phyloP scores from a whole-genome alignment of 306 rosid species.

The Sechiopsis laciniata region DNA sequence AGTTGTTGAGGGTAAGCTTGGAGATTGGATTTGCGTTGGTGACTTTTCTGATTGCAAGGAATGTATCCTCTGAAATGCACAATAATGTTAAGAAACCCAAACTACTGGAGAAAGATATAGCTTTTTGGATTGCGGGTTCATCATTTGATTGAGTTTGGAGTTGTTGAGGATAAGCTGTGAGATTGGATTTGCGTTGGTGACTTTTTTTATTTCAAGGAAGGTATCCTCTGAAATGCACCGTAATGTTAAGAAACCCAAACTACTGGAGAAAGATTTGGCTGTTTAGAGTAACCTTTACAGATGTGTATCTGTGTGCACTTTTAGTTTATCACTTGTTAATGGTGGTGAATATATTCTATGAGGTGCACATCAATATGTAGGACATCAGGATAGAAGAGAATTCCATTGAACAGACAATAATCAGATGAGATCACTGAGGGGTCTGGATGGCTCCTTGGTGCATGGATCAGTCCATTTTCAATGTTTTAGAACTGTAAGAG shows the following conservation, averaged over 20 bases:
- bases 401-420: not conserved
- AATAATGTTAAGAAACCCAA: no score
- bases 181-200: no score
- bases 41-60: no score
- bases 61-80: no score
- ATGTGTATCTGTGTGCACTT: not conserved
- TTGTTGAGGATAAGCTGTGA: no score
- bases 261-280: not conserved
- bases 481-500: not conserved
- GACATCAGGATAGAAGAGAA: no score
- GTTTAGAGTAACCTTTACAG: not conserved
- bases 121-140: no score
- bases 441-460: conserved; percentile 5
- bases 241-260: not conserved
- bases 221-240: not conserved
- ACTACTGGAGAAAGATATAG: not conserved
- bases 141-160: no score
- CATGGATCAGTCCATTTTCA: not conserved
- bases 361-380: not conserved
- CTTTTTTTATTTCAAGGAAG: no score
- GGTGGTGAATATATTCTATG: not conserved
- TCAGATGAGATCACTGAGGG: not conserved
- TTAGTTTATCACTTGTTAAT: not conserved
- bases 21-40: no score
- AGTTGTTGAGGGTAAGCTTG: no score